Conservation (phyloP, 495 filamentous ascomycete species). For the Neurospora africana region DNA sequence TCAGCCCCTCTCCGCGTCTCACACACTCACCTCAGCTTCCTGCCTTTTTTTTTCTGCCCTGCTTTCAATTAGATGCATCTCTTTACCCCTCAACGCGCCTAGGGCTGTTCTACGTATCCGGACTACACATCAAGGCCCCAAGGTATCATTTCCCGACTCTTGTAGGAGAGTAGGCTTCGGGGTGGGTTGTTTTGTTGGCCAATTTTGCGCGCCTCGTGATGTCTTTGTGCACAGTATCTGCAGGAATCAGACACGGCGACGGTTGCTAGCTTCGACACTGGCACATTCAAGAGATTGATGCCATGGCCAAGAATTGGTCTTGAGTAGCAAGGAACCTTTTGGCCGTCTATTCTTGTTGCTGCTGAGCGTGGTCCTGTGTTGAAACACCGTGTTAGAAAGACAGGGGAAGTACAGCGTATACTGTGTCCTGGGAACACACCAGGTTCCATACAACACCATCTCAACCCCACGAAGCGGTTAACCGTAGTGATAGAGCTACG, state of each 20-base stretch:
- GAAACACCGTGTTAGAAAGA: not conserved
- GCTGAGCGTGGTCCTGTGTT: not conserved
- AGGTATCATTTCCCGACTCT: not conserved
- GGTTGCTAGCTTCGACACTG: not conserved
- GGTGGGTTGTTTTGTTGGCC: not conserved
- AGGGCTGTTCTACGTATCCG: not conserved
- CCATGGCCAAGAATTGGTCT: not conserved
- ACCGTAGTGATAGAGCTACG: not conserved
- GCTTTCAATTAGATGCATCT: not conserved
- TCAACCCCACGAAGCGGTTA: not conserved
- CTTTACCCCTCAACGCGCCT: not conserved
- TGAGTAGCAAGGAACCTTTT: not conserved
- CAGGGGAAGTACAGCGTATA: not conserved
- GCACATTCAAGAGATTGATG: not conserved
- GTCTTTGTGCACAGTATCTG: conserved; percentile 1
- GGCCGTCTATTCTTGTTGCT: not conserved
- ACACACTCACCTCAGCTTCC: not conserved
- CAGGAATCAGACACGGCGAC: not conserved
- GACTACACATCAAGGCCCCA: not conserved
- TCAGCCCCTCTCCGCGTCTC: not conserved
- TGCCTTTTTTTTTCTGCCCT: not conserved
- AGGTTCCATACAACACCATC: not conserved
- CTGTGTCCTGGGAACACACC: not conserved
- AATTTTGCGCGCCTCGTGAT: conserved; percentile 4
- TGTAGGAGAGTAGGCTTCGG: not conserved